These are phyloP conservation scores for Withania somnifera DNA, from an alignment of 305 asterid species.

Conservation along the genomic window DNA sequence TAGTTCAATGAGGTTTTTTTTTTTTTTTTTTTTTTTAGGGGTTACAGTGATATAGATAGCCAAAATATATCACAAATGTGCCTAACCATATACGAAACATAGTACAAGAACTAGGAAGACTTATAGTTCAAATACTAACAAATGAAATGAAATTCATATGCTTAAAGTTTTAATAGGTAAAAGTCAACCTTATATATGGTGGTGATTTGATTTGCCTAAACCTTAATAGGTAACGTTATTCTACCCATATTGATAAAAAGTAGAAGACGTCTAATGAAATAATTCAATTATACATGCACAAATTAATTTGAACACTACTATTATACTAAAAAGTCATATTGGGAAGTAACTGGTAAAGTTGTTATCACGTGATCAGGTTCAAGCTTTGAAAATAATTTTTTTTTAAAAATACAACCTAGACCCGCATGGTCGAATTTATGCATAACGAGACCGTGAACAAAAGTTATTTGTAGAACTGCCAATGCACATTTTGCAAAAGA, in stretches of 20 bases:
- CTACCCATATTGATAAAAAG: not conserved
- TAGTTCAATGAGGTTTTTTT: no score
- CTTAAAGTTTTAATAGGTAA: not conserved
- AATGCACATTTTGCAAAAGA: not conserved
- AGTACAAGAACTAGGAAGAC: not conserved
- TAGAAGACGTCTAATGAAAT: not conserved
- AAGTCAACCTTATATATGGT: not conserved
- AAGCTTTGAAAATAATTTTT: no score
- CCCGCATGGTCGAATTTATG: no score
- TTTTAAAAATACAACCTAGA: no score
- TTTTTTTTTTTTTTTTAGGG: no score
- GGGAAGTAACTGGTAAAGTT: no score
- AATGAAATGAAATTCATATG: not conserved
- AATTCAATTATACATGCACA: not conserved
- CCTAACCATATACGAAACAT: not conserved
- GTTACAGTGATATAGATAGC: no score
- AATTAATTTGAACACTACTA: not conserved
- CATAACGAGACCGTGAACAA: no score
- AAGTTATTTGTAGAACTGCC: not conserved
- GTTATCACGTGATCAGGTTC: no score
- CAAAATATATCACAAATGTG: not conserved
- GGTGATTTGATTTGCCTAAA: not conserved
- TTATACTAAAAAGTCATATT: not conserved
- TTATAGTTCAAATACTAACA: not conserved
- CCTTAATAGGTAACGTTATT: not conserved